phyloP scores from a whole-genome alignment of 495 filamentous ascomycete genomes.

The Cudoniella acicularis region DNA sequence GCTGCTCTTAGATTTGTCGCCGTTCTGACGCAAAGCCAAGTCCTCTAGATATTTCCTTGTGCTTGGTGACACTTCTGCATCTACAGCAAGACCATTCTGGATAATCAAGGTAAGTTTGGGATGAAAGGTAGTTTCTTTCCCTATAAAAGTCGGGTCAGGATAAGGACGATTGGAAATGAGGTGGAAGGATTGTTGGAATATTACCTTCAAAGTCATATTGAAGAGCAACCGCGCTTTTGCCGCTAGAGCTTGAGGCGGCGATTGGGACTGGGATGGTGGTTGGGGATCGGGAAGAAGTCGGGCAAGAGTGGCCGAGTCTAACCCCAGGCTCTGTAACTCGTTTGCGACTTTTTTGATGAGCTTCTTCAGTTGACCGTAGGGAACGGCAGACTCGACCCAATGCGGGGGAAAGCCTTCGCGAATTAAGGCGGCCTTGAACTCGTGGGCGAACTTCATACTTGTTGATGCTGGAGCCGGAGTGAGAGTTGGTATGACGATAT shows the following conservation, averaged over 20 bases:
- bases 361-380: conserved; percentile 72
- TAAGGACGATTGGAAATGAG: not conserved
- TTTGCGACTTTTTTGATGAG: conserved; percentile 62
- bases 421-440: conserved; percentile 55
- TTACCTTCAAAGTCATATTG: conserved; percentile 30
- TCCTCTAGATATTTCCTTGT: conserved; percentile 48
- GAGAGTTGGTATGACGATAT: too few relatives aligned
- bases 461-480: too few relatives aligned
- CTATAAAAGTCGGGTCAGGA: conserved; percentile 16
- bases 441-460: conserved; percentile 73
- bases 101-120: conserved; percentile 59
- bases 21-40: conserved; percentile 2
- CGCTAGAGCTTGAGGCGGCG: not conserved
- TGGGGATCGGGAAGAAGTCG: conserved; percentile 33
- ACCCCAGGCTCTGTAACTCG: conserved; percentile 44
- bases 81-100: conserved; percentile 48
- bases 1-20: too few relatives aligned
- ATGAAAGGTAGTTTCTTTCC: conserved; percentile 36
- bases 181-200: not conserved
- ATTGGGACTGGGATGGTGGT: not conserved
- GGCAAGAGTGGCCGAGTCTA: conserved; percentile 56
- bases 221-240: conserved; percentile 20
- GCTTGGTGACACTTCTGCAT: conserved; percentile 49
- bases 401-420: conserved; percentile 59
- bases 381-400: conserved; percentile 68